phyloP scores from a whole-genome alignment of 768 basidiomycete genomes.

The Ramaria sp. region DNA sequence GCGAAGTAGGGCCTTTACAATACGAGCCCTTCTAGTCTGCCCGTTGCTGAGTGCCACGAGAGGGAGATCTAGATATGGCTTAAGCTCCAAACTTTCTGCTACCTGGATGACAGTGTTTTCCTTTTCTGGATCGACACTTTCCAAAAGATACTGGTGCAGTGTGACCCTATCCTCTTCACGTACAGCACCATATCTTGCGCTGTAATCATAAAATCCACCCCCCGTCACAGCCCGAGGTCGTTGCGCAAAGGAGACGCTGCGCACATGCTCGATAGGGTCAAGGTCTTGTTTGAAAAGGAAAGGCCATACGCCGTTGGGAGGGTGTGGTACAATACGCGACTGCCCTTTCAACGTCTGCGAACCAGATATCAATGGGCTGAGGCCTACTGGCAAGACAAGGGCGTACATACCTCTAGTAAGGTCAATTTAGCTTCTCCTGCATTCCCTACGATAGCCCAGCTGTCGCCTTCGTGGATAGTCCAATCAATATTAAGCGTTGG shows the following conservation, averaged over 20 bases:
- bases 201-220: slow-evolving; percentile 84
- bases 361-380: background rate
- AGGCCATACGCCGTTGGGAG: slow-evolving; percentile 69
- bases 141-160: slow-evolving; percentile 58
- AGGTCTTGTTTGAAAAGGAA: slow-evolving; percentile 35
- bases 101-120: slow-evolving; percentile 38
- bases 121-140: slow-evolving; percentile 32
- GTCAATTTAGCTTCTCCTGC: slow-evolving; percentile 50
- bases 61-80: slow-evolving; percentile 66
- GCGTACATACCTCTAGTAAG: slow-evolving; percentile 48
- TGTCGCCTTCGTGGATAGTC: slow-evolving; percentile 50
- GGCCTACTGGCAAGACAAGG: background rate
- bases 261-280: slow-evolving; percentile 40
- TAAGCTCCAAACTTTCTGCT: slow-evolving; percentile 45
- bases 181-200: slow-evolving; percentile 83
- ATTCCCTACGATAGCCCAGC: slow-evolving; percentile 67
- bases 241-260: slow-evolving; percentile 59
- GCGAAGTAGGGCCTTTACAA: slow-evolving; percentile 62
- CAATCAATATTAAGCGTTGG: slow-evolving; percentile 49
- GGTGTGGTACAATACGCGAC: slow-evolving; percentile 53
- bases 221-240: slow-evolving; percentile 36
- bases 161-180: slow-evolving; percentile 77
- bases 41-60: slow-evolving; percentile 83
- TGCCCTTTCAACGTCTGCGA: slow-evolving; percentile 58
- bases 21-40: slow-evolving; percentile 79